phyloP scores from a whole-genome alignment of 257 asterid genomes.

The Echites panduratus region DNA sequence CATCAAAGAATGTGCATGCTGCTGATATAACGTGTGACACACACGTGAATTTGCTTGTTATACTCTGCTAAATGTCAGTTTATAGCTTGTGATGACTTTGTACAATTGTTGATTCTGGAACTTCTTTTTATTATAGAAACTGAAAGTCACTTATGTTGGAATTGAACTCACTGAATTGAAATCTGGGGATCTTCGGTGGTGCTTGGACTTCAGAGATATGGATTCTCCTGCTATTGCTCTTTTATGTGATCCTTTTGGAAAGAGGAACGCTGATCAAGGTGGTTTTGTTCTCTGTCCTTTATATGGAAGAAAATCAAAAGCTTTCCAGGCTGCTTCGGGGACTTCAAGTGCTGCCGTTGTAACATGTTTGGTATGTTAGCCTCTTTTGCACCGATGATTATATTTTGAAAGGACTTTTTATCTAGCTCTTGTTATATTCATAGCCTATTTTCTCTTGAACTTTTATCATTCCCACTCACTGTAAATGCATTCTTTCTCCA shows the following conservation, averaged over 20 bases:
- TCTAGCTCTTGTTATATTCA: not conserved
- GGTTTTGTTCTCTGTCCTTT: conserved; percentile 88
- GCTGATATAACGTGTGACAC: not conserved
- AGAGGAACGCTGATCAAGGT: conserved; percentile 63
- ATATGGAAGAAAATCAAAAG: conserved; percentile 96
- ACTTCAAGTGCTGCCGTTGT: conserved; percentile 61
- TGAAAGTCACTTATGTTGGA: conserved; percentile 83
- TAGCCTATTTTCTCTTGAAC: not conserved
- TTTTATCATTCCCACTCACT: not conserved
- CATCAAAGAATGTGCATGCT: not conserved
- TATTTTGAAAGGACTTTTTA: not conserved
- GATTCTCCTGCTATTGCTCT: conserved; percentile 78
- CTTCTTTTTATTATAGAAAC: conserved; percentile 52
- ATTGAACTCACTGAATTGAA: conserved; percentile 76
- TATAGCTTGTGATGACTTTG: not conserved
- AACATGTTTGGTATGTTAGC: conserved; percentile 56
- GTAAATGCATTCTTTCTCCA: not conserved
- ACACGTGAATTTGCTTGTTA: not conserved
- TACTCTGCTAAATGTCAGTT: not conserved
- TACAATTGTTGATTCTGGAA: conserved; percentile 2
- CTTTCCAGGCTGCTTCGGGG: conserved; percentile 98
- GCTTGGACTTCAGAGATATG: conserved; percentile 99
- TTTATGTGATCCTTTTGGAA: conserved; percentile 76
- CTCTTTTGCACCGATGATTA: conserved; percentile 11
- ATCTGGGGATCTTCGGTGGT: conserved; percentile 95